Base-by-base conservation (phyloP, 352 stramenopile species). In the Achlya hypogyna region DNA sequence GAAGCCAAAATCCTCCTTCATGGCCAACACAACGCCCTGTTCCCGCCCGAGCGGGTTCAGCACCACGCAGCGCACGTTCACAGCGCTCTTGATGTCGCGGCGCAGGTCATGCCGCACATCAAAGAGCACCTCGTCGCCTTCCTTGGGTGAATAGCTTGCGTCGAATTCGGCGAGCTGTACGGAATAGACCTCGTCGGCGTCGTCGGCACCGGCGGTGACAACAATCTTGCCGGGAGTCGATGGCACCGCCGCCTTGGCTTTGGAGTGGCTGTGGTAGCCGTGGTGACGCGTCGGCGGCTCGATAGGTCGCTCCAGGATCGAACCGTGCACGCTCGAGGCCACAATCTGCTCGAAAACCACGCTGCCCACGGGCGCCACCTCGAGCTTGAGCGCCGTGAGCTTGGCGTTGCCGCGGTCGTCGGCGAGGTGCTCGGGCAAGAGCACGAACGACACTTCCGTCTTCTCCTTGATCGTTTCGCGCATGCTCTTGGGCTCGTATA, bases 1-100 rank as follows among this genome's bases (percentile, higher is more conserved):
- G 64, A 93, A 93, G 0, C 84, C 84, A 68, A 89, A 93, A 3
- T 93, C 84, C 18, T 91, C 82, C 47, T 88, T 88, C 67, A 91
- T 58, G 4, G 79, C 78, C 29, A 75, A 77, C 65, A 93, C 87
- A 25, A 81, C 74, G 35, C 84, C 84, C 12, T 73, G 79, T 69
- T 89, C 82, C 22, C 84, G 82, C 62, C 86, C 76, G 71, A 86
- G 80, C 16, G 78, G 71, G 62, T 88, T 87, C 23, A 93, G 68
- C 27, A 78, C 63, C 9, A 88, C 56, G 8, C 88, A 69, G 14
- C 79, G 80, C 2, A 93, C 76, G 65, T 88, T 88, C 42, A 81
- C 68, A 0, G 82, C 82, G 60, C 86, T 84, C 49, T 74, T 43
- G 35, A 78, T 79, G 16, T 76, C 72, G 45, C 71, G 86, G 29